Evolutionary conservation across 2,329 filamentous ascomycete species (phyloP).

Genomic region (Cladosporium velox): DNA sequence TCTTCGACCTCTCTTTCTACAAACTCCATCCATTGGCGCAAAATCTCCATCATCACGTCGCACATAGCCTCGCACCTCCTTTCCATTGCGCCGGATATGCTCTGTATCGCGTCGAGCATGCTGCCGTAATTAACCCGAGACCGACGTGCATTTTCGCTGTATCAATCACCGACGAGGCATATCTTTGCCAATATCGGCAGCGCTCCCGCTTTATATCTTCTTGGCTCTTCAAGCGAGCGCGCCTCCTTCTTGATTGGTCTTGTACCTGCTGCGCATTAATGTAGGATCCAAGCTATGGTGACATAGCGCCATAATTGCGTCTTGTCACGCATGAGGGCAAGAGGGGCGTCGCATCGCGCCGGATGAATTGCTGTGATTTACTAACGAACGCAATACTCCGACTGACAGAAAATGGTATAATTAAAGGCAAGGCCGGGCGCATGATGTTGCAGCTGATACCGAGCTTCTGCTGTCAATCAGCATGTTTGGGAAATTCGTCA

Average conservation of each 20-base stretch:
- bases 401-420: background rate
- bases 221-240: constrained; percentile 3
- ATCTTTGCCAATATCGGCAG: constrained; percentile 16
- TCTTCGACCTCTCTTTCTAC: background rate
- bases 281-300: constrained; percentile 6
- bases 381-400: background rate
- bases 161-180: constrained; percentile 8
- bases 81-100: background rate
- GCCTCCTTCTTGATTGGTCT: constrained; percentile 8
- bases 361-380: background rate
- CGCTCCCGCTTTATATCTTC: background rate
- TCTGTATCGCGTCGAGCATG: background rate
- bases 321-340: constrained; percentile 18
- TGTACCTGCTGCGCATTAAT: background rate
- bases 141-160: background rate
- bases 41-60: background rate
- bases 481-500: background rate
- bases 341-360: constrained; percentile 16
- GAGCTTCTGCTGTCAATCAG: constrained; percentile 4
- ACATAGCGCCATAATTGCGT: constrained; percentile 18
- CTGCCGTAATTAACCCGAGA: background rate
- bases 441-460: background rate
- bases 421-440: background rate
- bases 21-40: background rate
- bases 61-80: background rate